A percentile compares a stretch with the other conserved stretches of the same genome.
Evolutionary conservation across 2,329 filamentous ascomycete species (phyloP).

Genomic region (Pyrenochaeta sp.): DNA sequence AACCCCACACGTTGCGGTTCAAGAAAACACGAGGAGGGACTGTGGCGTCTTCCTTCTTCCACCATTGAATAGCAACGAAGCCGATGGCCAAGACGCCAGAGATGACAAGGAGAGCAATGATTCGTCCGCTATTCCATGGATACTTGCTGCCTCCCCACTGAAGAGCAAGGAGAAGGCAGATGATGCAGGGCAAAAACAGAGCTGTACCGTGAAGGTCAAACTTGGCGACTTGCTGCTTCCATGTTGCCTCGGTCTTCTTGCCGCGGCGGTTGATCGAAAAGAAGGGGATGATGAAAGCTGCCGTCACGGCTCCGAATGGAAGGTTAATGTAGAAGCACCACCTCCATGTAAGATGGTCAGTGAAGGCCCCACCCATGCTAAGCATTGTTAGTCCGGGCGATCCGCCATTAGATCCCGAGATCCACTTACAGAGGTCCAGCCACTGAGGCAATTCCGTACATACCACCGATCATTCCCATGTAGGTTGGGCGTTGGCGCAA

Average conservation of each 20-base stretch:
- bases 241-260: constrained; percentile 42
- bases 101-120: constrained; percentile 57
- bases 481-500: constrained; percentile 57
- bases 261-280: constrained; percentile 44
- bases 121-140: constrained; percentile 52
- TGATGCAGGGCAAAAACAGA: constrained; percentile 55
- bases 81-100: constrained; percentile 52
- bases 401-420: constrained; percentile 5
- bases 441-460: constrained; percentile 58
- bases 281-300: constrained; percentile 51
- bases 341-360: constrained; percentile 55
- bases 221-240: constrained; percentile 50
- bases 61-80: constrained; percentile 54
- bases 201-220: constrained; percentile 57
- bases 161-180: constrained; percentile 58
- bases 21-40: constrained; percentile 56
- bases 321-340: constrained; percentile 59
- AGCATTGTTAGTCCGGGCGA: constrained; percentile 33
- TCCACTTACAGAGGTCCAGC: constrained; percentile 54
- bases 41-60: constrained; percentile 55
- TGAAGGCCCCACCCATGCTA: constrained; percentile 55
- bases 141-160: constrained; percentile 61
- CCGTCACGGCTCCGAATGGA: constrained; percentile 57
- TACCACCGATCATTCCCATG: constrained; percentile 57
- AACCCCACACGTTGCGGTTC: constrained; percentile 55